Percentiles rank a stretch among this genome's conserved stretches.
phyloP scores from a whole-genome alignment of 345 rosid species.

The Balakata baccata region DNA sequence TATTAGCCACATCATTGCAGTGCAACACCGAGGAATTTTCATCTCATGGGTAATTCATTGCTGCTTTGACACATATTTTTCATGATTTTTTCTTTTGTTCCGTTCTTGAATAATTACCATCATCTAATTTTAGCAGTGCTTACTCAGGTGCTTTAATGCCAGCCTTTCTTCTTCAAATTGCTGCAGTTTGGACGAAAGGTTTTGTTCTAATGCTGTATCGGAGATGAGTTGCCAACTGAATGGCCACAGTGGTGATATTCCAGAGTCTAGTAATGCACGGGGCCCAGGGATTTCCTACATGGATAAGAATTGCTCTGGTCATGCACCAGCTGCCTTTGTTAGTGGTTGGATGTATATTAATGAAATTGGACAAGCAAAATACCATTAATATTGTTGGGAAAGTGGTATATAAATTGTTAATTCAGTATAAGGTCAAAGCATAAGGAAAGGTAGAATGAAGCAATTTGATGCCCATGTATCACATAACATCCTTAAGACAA shows the following conservation, averaged over 20 bases:
- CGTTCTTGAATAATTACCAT: not conserved
- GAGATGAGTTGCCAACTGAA: slow-evolving; percentile 63
- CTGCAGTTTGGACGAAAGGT: slow-evolving; percentile 37
- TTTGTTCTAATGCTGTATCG: slow-evolving; percentile 33
- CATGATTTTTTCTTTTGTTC: no score
- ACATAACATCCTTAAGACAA: no score
- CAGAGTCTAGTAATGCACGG: slow-evolving; percentile 43
- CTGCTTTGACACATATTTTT: not conserved
- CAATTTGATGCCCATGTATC: no score
- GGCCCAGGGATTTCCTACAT: slow-evolving; percentile 34
- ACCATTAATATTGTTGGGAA: no score
- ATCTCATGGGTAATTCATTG: slow-evolving; percentile 33
- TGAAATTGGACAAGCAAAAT: slow-evolving; percentile 70
- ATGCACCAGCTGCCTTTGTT: slow-evolving; percentile 39
- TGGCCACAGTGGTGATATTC: slow-evolving; percentile 48
- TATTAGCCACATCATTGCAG: no score
- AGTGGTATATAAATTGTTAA: no score
- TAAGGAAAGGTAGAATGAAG: no score
- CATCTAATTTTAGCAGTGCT: slow-evolving; percentile 12
- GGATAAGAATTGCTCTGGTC: slow-evolving; percentile 41
- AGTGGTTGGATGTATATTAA: slow-evolving; percentile 89
- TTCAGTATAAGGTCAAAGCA: no score
- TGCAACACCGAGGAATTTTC: slow-evolving; percentile 33
- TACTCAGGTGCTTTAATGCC: slow-evolving; percentile 34
- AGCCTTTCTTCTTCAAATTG: slow-evolving; percentile 32